Conservation (phyloP, 2,329 filamentous ascomycete genomes). For the Colletotrichum sp. region DNA sequence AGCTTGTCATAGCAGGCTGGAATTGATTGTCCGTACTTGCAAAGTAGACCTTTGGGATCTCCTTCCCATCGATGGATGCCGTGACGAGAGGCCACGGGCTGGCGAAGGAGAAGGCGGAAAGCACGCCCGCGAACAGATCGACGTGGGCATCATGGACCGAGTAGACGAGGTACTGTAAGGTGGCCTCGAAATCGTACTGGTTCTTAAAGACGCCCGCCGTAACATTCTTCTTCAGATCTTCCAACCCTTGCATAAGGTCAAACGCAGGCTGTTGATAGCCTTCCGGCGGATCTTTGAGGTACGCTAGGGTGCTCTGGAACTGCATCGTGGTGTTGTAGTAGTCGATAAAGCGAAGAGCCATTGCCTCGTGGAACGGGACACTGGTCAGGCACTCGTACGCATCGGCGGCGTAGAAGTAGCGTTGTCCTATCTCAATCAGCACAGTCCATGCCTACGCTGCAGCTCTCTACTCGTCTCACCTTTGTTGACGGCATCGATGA, state of each 20-base stretch:
- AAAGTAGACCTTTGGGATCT: conserved; percentile 8
- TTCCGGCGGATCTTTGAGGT: conserved; percentile 3
- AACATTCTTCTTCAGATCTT: not conserved
- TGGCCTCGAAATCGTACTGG: conserved; percentile 6
- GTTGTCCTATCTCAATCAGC: not conserved
- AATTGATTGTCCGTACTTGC: not conserved
- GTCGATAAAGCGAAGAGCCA: conserved; percentile 10
- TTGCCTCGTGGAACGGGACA: conserved; percentile 2
- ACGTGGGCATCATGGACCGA: conserved; percentile 10
- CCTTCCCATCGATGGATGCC: conserved; percentile 5
- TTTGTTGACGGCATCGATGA: conserved; percentile 2
- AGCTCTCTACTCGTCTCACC: not conserved
- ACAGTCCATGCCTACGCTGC: not conserved
- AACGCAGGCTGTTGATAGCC: conserved; percentile 9
- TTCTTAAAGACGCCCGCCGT: not conserved
- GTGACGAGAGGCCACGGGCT: not conserved
- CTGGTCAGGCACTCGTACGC: conserved; percentile 2
- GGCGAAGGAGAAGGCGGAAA: conserved; percentile 9
- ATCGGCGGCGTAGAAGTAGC: not conserved
- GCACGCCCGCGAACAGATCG: not conserved
- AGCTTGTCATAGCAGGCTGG: not conserved
- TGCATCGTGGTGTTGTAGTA: conserved; percentile 18
- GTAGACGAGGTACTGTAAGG: conserved; percentile 1
- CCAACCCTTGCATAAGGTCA: not conserved
- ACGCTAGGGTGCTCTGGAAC: conserved; percentile 3